Percentiles rank a stretch among this genome's conserved stretches.
Conservation (phyloP, 345 rosid genomes). For the Combretum micranthum region DNA sequence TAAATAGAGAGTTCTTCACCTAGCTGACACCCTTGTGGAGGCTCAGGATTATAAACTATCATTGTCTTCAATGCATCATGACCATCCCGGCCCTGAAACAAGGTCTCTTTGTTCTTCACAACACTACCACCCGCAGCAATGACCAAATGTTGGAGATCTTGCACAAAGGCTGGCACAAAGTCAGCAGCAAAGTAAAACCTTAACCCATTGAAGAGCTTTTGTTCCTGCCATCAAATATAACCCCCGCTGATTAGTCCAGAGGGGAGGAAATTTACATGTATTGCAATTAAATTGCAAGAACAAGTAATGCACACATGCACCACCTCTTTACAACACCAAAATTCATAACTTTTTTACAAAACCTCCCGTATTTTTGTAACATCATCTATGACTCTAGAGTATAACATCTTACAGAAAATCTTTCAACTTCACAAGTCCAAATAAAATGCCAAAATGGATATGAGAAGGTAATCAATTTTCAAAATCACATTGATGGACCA, state of each 20-base stretch:
- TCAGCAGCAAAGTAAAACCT: conserved; percentile 53
- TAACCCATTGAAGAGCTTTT: conserved; percentile 63
- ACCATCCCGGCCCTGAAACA: conserved; percentile 12
- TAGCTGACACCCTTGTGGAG: conserved; percentile 43
- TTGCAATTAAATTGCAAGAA: neutral
- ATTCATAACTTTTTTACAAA: too few species aligned
- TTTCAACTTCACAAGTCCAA: neutral
- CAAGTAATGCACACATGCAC: too few species aligned
- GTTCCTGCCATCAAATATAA: conserved; percentile 34
- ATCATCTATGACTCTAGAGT: too few species aligned
- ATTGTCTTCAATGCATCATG: conserved; percentile 18
- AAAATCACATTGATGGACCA: too few species aligned
- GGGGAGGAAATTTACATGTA: neutral
- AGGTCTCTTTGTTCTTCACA: conserved; percentile 30
- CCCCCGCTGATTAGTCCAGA: neutral
- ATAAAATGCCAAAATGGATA: neutral
- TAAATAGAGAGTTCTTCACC: conserved; percentile 63
- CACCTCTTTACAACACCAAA: too few species aligned
- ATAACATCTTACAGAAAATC: too few species aligned
- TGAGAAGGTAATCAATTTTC: too few species aligned
- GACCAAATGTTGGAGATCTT: conserved; percentile 59
- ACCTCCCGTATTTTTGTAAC: too few species aligned
- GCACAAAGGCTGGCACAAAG: conserved; percentile 44
- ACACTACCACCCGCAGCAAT: conserved; percentile 55
- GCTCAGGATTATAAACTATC: conserved; percentile 61